These are phyloP conservation scores for Fusarium nisikadoi DNA, from an alignment of 2,329 filamentous ascomycete genomes.

Conservation along the genomic window DNA sequence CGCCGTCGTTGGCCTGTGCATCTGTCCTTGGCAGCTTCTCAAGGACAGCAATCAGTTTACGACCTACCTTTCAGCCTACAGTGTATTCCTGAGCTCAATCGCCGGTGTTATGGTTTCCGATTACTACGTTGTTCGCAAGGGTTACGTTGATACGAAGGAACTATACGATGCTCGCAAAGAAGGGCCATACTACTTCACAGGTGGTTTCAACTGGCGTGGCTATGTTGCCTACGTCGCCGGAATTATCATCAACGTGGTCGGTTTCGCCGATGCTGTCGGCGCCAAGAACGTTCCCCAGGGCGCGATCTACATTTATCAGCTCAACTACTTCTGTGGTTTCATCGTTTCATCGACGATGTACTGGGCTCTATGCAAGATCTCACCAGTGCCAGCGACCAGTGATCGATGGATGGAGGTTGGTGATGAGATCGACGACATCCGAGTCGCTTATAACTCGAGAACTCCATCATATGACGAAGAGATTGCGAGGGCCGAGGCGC, in stretches of 20 bases:
- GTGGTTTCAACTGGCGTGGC: slow-evolving; percentile 83
- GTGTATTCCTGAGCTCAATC: slow-evolving; percentile 92
- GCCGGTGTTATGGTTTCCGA: slow-evolving; percentile 91
- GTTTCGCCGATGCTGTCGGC: slow-evolving; percentile 86
- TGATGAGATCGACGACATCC: slow-evolving; percentile 67
- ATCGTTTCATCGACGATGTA: slow-evolving; percentile 75
- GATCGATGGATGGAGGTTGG: slow-evolving; percentile 82
- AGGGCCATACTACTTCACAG: slow-evolving; percentile 78
- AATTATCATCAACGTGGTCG: slow-evolving; percentile 90
- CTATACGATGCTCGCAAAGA: slow-evolving; percentile 77
- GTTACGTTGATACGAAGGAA: slow-evolving; percentile 81
- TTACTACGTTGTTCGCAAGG: slow-evolving; percentile 86
- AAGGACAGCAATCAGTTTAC: slow-evolving; percentile 83
- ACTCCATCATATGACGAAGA: slow-evolving; percentile 55
- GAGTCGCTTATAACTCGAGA: slow-evolving; percentile 57
- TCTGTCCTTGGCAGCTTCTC: slow-evolving; percentile 88
- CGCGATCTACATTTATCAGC: slow-evolving; percentile 85
- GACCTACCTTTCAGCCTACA: slow-evolving; percentile 91
- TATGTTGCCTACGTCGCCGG: slow-evolving; percentile 85
- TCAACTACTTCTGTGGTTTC: slow-evolving; percentile 92
- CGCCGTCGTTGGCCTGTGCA: slow-evolving; percentile 80
- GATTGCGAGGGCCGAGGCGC: slow-evolving; percentile 21
- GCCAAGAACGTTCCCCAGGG: slow-evolving; percentile 72
- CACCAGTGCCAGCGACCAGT: slow-evolving; percentile 79
- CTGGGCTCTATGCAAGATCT: slow-evolving; percentile 74